Base-by-base conservation (phyloP, 768 basidiomycete genomes). In the Lactarius deliciosus region DNA sequence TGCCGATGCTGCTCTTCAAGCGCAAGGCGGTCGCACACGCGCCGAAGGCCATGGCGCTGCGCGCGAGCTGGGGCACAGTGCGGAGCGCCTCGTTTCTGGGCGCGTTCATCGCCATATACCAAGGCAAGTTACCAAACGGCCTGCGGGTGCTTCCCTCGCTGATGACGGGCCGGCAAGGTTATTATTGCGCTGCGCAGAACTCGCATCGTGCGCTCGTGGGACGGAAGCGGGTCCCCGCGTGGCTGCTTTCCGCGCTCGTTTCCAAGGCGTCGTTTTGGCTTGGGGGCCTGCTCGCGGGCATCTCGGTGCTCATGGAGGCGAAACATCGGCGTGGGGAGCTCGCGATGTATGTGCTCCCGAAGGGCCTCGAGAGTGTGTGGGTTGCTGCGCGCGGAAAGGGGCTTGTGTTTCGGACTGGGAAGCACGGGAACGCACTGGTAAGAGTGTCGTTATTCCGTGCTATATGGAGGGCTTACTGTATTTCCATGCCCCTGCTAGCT, bases 301-400 rank as follows among this genome's bases (percentile, higher is more conserved):
- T 96, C 11, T 83, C 92, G 10, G 77, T 98, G 58, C 86, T 97
- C 64, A 83, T 96, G 2, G 96, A 98, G 73, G 94, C 93, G 74
- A 88, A 86, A 79, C 83, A 89, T 72, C 81, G 96, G 25, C 83
- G 94, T 9, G 90, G 86, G 2, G 96, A 98, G 77, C 79, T 98
- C 71, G 93, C 95, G 68, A 92, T 94, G 94, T 94, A 90, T 74
- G 89, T 88, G 2, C 77, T 98, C 36, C 96, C 96, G 5, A 92
- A 94, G 76, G 92, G 85, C 0, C 76, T 98, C 40, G 95, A 98
- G 79, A 92, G 92, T 63, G 85, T 85, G 13, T 98, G 94, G 95
- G 80, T 88, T 1, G 85, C 87, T 74, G 84, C 88, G 13, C 77
- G 91, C 34, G 90, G 90, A 16, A 85, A 86, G 66, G 90, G 91